Base-by-base conservation (phyloP, 495 filamentous ascomycete genomes). In the Hyaloscypha finlandica region DNA sequence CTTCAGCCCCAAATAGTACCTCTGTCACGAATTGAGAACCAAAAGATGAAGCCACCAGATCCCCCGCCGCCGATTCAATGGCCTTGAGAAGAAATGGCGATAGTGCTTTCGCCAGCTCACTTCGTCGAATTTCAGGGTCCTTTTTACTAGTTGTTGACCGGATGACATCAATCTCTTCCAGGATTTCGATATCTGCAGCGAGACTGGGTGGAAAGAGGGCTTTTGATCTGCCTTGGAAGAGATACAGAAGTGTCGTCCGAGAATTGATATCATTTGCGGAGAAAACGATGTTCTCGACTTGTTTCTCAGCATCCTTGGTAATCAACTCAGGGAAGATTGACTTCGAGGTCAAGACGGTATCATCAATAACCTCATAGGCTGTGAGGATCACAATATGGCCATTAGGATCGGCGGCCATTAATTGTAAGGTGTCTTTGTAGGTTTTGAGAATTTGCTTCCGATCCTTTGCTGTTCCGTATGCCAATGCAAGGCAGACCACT, bases 351-450 rank as follows among this genome's bases (percentile, higher is more conserved):
- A 97, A 80, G 61, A 92, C 90, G 2, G 94, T 97, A 74, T 99
- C 96, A 70, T 99, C 96, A 61, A 97, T 88, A 31, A 96, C 87
- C 72, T 97, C 94, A 75, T 90, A 93, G 4, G 91, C 92, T 1
- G 93, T 82, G 31, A 98, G 80, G 19, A 98, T 83, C 59, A 97
- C 83, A 73, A 90, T 83, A 71, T 97, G 93, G 2, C 86, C 96
- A 71, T 94, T 63, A 3, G 81, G 68, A 75, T 99, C 94, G 60
- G 85, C 85, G 3, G 90, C 90, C 85, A 98, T 91, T 60, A 88
- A 78, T 73, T 92, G 88, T 71, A 94, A 83, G 16, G 86, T 92
- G 70, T 95, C 92, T 69, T 94, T 93, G 83, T 91, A 96, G 53
- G 88, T 88, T 76, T 89, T 90, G 37, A 97, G 80, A 57, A 98